Evolutionary conservation across 1,284 basidiomycete species (phyloP).

Genomic region (Cystobasidiaceae sp.): DNA sequence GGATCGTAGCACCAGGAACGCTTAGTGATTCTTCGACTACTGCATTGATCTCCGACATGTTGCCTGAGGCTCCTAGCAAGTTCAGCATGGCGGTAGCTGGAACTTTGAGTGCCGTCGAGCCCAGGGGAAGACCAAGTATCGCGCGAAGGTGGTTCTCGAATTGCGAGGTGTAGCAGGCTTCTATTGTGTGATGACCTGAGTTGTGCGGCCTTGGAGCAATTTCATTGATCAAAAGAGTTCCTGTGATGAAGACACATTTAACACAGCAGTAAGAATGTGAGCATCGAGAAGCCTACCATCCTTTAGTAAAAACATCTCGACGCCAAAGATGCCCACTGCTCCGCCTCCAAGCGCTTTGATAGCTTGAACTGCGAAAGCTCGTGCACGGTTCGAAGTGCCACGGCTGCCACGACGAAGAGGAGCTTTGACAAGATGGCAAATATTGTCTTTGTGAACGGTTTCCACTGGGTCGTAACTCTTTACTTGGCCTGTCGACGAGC

Average conservation of each 20-base stretch:
- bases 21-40: conserved; percentile 58
- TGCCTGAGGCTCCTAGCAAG: conserved; percentile 70
- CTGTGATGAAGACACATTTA: conserved; percentile 50
- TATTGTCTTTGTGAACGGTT: conserved; percentile 89
- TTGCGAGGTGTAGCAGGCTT: conserved; percentile 92
- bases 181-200: conserved; percentile 99
- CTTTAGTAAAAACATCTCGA: conserved; percentile 92
- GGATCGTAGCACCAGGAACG: conserved; percentile 72
- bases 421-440: conserved; percentile 88
- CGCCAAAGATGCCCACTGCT: conserved; percentile 86
- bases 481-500: conserved; percentile 67
- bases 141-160: conserved; percentile 97
- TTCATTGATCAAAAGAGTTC: conserved; percentile 82
- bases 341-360: conserved; percentile 69
- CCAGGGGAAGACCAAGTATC: conserved; percentile 85
- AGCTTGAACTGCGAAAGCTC: conserved; percentile 72
- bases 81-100: conserved; percentile 91
- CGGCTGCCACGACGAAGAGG: conserved; percentile 60
- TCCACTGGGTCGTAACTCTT: conserved; percentile 87
- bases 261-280: conserved; percentile 27
- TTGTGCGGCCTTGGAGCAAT: conserved; percentile 99
- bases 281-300: conserved; percentile 59
- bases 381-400: conserved; percentile 60
- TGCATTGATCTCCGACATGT: conserved; percentile 55
- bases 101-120: conserved; percentile 81